Evolutionary conservation across 345 rosid genomes (phyloP).

Genomic region (Pistacia atlantica): DNA sequence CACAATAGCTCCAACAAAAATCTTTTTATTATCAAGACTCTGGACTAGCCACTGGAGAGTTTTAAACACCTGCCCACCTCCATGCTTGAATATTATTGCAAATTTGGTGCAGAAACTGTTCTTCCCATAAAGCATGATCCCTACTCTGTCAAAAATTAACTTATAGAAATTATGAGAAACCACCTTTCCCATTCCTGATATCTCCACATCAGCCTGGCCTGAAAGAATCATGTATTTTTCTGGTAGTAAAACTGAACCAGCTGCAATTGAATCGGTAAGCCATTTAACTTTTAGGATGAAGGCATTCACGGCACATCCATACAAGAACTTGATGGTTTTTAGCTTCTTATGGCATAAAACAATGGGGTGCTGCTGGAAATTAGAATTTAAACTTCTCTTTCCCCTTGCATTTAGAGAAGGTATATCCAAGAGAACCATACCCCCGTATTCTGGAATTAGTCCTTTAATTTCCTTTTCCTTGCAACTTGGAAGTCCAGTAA

Average conservation of each 20-base stretch:
- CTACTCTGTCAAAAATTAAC: conserved; percentile 48
- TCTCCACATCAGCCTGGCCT: conserved; percentile 25
- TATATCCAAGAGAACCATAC: conserved; percentile 50
- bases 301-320: conserved; percentile 60
- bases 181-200: conserved; percentile 22
- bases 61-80: conserved; percentile 59
- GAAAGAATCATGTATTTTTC: conserved; percentile 55
- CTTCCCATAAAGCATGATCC: conserved; percentile 65
- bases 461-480: conserved; percentile 54
- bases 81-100: conserved; percentile 59
- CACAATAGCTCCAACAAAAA: conserved; percentile 45
- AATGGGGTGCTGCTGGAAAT: conserved; percentile 40
- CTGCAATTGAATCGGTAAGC: conserved; percentile 58
- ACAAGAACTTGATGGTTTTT: conserved; percentile 59
- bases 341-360: conserved; percentile 57
- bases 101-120: conserved; percentile 52
- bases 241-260: conserved; percentile 43
- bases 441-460: conserved; percentile 55
- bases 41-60: conserved; percentile 46
- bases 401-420: conserved; percentile 43
- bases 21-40: conserved; percentile 43
- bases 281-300: conserved; percentile 49
- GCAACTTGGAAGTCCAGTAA: conserved; percentile 61
- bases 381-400: conserved; percentile 30
- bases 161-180: conserved; percentile 6